Conservation (phyloP, 225 moss, liverwort and hornwort genomes). For the Asterella californica region DNA sequence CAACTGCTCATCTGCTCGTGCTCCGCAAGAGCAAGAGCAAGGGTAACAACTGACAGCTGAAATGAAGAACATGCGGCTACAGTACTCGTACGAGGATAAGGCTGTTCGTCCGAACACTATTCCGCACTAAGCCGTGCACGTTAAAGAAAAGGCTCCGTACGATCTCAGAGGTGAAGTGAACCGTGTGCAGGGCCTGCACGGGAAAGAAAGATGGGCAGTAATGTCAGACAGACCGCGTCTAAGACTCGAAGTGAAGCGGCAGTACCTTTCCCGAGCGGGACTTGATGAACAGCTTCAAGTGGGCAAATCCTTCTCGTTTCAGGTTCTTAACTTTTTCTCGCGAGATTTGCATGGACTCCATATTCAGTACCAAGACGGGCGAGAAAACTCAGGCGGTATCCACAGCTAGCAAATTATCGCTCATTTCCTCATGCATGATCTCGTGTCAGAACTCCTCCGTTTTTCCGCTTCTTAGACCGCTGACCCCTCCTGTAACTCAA, state of each 20-base stretch:
- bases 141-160: neutral
- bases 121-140: neutral
- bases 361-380: neutral
- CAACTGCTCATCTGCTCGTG: neutral
- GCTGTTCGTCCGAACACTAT: neutral
- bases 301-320: constrained; percentile 29
- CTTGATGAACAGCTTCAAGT: constrained; percentile 35
- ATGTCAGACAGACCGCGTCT: neutral
- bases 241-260: neutral
- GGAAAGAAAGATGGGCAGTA: neutral
- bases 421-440: neutral
- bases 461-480: neutral
- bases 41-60: neutral
- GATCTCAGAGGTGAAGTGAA: neutral
- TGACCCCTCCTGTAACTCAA: neutral
- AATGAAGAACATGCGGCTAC: neutral
- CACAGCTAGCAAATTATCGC: neutral
- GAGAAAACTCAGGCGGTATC: neutral
- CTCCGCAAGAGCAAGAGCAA: neutral
- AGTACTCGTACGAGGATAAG: neutral
- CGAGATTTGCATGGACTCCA: constrained; percentile 29
- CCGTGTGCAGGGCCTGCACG: neutral
- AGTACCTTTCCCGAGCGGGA: constrained; percentile 35
- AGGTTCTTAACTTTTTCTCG: constrained; percentile 12
- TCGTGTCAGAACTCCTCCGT: neutral